Base-by-base conservation (phyloP, 78 protist species). In the Speleostelium caveatum region DNA sequence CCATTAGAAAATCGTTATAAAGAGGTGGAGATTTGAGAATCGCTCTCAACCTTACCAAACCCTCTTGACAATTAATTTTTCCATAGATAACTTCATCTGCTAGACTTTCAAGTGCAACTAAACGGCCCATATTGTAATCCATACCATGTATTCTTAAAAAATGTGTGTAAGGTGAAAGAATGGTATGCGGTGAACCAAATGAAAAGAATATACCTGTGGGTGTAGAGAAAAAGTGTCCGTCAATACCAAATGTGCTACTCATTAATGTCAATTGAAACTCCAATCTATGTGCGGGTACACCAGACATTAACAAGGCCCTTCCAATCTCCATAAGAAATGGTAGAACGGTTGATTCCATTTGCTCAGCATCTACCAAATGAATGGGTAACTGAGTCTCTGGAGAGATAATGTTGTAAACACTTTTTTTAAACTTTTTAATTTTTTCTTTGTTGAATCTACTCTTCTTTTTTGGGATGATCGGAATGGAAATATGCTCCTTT, bases 181-280 rank as follows among this genome's bases (percentile, higher is more conserved):
- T 83, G 14, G 91, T 71, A 51, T 83, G 91, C n/a, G 91, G 91
- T 17, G 91, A 83, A 67, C 91, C 91, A 59, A 83, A 83, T 16
- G 91, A 83, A 38, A 83, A 83, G 45, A 83, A 83, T 0, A 83
- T 83, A 33, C 91, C 91, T 21, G 91, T 83, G 30, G 91, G 91
- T 42, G 91, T 83, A 32, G 91, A 36, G 49, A 83, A 83, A 36
- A 83, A 83, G 68, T 83, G 75, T 33, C 91, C 91, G 38, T 83
- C 91, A 2, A 83, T 67, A 55, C 91, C 89, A 69, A 83, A 83
- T 7, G 91, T 83, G 14, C 67, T 32, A 30, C 73, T 59, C 22
- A 83, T 83, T 24, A 83, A 33, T 39, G 91, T 83, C 1, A 83
- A n/a, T 39, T 83, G 79, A 55, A 69, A 83, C 61, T 83, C 91